These are phyloP conservation scores for Trichosanthes cucumerina DNA, from an alignment of 306 rosid genomes.

Conservation along the genomic window DNA sequence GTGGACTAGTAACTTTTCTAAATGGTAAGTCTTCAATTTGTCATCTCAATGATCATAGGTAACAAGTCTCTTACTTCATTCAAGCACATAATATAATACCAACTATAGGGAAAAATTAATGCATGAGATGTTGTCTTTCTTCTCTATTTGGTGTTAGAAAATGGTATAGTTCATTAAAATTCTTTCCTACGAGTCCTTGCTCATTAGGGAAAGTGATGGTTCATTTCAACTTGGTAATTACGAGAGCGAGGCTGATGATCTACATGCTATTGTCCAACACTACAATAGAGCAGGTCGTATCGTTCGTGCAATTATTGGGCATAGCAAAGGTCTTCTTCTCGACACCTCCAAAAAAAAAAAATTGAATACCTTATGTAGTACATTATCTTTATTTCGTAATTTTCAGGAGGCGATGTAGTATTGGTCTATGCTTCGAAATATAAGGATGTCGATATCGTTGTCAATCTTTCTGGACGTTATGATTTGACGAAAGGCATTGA, in stretches of 20 bases:
- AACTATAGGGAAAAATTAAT: no score
- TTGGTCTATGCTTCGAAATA: slow-evolving; percentile 58
- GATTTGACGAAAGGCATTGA: slow-evolving; percentile 40
- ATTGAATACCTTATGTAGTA: neutral
- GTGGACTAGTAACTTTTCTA: neutral
- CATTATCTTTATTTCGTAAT: neutral
- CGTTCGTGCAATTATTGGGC: slow-evolving; percentile 51
- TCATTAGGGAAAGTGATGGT: slow-evolving; percentile 71
- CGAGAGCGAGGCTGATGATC: slow-evolving; percentile 58
- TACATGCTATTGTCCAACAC: slow-evolving; percentile 41
- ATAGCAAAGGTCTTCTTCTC: slow-evolving; percentile 68
- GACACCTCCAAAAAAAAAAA: no score
- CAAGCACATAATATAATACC: no score
- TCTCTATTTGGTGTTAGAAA: no score
- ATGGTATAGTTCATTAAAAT: no score
- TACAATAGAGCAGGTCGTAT: slow-evolving; percentile 26
- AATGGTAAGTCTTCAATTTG: no score
- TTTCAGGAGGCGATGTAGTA: slow-evolving; percentile 53
- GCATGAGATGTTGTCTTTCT: no score
- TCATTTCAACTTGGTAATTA: slow-evolving; percentile 38
- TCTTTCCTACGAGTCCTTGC: no score
- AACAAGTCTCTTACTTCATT: no score
- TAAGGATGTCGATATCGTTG: slow-evolving; percentile 40
- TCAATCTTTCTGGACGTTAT: slow-evolving; percentile 65
- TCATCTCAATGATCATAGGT: no score